Percentiles rank a stretch among this genome's conserved stretches.
Evolutionary conservation across 2,329 filamentous ascomycete species (phyloP).

Genomic region (Berkeleyomyces rouxiae): DNA sequence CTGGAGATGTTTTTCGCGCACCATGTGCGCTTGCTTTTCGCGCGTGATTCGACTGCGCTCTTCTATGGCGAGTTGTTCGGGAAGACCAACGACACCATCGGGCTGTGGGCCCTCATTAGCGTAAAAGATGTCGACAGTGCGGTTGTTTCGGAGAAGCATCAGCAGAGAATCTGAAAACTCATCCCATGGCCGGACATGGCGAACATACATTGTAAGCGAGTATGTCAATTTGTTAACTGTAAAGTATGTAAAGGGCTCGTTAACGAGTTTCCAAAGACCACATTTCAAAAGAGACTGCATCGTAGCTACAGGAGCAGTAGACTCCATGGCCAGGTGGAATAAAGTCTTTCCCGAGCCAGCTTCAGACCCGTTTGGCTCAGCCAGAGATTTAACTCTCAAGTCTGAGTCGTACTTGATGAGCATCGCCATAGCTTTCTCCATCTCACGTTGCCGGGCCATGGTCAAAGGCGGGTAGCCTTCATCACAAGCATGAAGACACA

Average conservation of each 20-base stretch:
- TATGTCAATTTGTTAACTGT: conserved; percentile 38
- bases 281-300: conserved; percentile 43
- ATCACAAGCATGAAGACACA: conserved; percentile 38
- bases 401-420: conserved; percentile 42
- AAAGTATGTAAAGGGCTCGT: conserved; percentile 41
- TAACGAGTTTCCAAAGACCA: conserved; percentile 48
- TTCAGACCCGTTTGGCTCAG: conserved; percentile 16
- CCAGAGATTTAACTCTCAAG: conserved; percentile 35
- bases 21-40: conserved; percentile 27
- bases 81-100: conserved; percentile 34
- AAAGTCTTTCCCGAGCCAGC: conserved; percentile 29
- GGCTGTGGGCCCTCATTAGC: conserved; percentile 37
- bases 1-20: conserved; percentile 32
- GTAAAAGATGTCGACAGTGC: conserved; percentile 37
- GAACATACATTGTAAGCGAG: conserved; percentile 47
- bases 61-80: conserved; percentile 30
- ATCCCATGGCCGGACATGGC: conserved; percentile 24
- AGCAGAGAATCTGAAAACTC: conserved; percentile 23
- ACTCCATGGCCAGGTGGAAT: conserved; percentile 43
- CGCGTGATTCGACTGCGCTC: conserved; percentile 35
- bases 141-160: conserved; percentile 33
- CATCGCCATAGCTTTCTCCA: conserved; percentile 40
- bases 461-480: conserved; percentile 29
- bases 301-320: conserved; percentile 35
- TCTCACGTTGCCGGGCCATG: conserved; percentile 31